phyloP scores from a whole-genome alignment of 2,329 filamentous ascomycete species.

The Fusarium sp. region DNA sequence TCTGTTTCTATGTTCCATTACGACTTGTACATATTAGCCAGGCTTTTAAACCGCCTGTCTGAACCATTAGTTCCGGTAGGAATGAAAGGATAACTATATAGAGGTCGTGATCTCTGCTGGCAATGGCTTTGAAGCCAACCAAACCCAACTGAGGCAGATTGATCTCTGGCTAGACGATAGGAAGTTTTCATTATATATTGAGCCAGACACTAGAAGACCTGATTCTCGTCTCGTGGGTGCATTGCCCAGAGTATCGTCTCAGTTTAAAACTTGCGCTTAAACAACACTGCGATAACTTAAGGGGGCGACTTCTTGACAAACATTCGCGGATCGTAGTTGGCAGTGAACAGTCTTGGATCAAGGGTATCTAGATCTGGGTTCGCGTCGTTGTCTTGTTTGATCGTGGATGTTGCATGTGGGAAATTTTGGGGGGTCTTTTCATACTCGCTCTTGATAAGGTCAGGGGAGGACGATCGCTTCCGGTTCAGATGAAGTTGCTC shows the following conservation, averaged over 20 bases:
- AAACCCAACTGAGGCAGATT: not conserved
- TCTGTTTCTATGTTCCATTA: not conserved
- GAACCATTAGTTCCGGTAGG: not conserved
- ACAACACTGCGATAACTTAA: not conserved
- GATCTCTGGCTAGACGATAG: not conserved
- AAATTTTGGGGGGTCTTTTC: not conserved
- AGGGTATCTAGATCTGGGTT: not conserved
- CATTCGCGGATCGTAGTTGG: not conserved
- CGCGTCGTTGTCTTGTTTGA: not conserved
- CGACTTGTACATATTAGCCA: not conserved
- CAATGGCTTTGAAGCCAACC: not conserved
- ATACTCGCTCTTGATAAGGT: not conserved
- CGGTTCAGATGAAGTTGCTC: not conserved
- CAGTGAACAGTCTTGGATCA: constrained; percentile 2
- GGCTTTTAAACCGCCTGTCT: not conserved
- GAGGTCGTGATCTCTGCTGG: not conserved
- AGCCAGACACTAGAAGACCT: not conserved
- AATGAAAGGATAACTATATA: not conserved
- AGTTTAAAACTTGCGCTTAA: not conserved
- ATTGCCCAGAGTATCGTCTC: accelerated
- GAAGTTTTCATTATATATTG: too few species aligned
- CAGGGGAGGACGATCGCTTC: not conserved
- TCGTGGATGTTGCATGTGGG: not conserved
- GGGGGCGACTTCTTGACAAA: not conserved
- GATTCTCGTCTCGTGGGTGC: too few species aligned